These are phyloP conservation scores for Musa balbisiana DNA, from an alignment of 202 grass and related monocot genomes.

Conservation along the genomic window DNA sequence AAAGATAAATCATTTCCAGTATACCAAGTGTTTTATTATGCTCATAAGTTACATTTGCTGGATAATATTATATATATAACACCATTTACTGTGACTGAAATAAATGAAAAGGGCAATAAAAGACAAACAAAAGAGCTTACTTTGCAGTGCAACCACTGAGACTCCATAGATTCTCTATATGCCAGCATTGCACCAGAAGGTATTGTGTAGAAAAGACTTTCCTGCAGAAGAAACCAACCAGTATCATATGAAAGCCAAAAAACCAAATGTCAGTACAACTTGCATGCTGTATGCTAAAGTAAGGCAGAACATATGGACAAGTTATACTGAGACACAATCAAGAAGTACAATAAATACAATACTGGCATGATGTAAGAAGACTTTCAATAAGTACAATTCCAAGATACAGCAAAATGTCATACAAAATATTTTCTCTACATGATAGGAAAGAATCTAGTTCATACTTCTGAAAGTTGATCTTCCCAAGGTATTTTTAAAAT, in stretches of 20 bases:
- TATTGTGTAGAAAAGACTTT: constrained; percentile 74
- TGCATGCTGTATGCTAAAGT: no score
- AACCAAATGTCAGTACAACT: not conserved
- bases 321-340: not conserved
- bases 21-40: no score
- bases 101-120: no score
- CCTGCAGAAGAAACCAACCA: constrained; percentile 38
- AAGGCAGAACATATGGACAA: not conserved
- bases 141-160: constrained; percentile 53
- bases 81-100: no score
- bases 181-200: constrained; percentile 62
- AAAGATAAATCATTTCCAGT: no score
- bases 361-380: not conserved
- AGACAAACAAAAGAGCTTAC: constrained; percentile 22
- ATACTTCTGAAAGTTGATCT: constrained; percentile 73
- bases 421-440: not conserved
- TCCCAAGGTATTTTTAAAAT: constrained; percentile 57
- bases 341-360: not conserved
- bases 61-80: no score
- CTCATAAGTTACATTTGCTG: no score
- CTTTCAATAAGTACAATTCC: not conserved
- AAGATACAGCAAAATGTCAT: not conserved
- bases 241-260: constrained; percentile 7
- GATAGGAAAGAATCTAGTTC: not conserved
- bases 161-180: constrained; percentile 70